These are phyloP conservation scores for Eutrema yunnanense DNA, from an alignment of 345 rosid species.

Conservation along the genomic window DNA sequence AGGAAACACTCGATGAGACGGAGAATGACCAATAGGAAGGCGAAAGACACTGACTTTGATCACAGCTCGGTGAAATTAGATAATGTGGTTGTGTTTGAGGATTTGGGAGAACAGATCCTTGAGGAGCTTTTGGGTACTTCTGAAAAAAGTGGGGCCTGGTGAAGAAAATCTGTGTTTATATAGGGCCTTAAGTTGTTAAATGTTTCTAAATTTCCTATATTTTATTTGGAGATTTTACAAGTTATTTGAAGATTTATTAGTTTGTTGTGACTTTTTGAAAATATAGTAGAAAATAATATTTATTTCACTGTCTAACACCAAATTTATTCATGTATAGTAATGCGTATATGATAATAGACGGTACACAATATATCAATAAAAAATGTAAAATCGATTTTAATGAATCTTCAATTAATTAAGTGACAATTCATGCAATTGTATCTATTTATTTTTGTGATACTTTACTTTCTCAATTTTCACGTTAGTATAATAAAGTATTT, in stretches of 20 bases:
- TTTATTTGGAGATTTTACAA: no score
- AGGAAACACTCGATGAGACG: slow-evolving; percentile 71
- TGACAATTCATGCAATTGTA: no score
- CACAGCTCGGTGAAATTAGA: slow-evolving; percentile 30
- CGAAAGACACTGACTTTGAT: slow-evolving; percentile 30
- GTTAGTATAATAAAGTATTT: not conserved
- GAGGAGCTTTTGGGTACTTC: slow-evolving; percentile 54
- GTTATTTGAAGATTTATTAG: no score
- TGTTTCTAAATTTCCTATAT: not conserved
- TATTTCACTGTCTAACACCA: no score
- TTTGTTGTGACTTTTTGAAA: no score
- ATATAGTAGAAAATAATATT: no score
- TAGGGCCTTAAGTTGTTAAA: slow-evolving; percentile 1
- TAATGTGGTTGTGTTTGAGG: slow-evolving; percentile 66
- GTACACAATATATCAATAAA: no score
- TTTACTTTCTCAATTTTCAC: not conserved
- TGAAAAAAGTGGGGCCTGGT: slow-evolving; percentile 30
- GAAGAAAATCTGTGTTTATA: slow-evolving; percentile 13
- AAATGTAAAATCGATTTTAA: no score
- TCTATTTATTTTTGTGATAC: not conserved
- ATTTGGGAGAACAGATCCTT: slow-evolving; percentile 71
- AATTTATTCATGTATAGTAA: no score
- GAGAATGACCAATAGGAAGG: slow-evolving; percentile 39
- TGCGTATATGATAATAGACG: no score
- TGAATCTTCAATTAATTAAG: no score